phyloP scores from a whole-genome alignment of 2,329 filamentous ascomycete genomes.

The Hymenoscyphus fructigenus region DNA sequence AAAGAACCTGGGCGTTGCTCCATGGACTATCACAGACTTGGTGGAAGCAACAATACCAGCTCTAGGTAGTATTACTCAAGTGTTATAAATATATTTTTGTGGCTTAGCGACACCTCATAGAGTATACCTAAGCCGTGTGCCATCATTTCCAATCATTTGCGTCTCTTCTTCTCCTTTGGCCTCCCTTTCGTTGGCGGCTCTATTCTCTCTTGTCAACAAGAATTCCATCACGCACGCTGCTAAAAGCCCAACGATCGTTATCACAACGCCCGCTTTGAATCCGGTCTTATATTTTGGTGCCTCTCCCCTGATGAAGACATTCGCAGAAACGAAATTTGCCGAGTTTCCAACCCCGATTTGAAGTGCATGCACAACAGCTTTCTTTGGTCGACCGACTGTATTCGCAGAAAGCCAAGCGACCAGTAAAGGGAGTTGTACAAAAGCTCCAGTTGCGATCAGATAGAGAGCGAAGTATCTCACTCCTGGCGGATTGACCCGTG shows the following conservation, averaged over 20 bases:
- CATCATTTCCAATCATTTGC: neutral
- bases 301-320: slow-evolving; percentile 8
- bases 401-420: neutral
- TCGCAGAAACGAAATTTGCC: slow-evolving; percentile 1
- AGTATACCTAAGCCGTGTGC: neutral
- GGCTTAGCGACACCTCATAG: too few relatives aligned
- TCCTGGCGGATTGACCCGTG: neutral
- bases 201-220: neutral
- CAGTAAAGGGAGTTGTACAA: neutral
- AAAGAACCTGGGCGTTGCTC: too few relatives aligned
- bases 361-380: neutral
- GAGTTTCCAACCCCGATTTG: slow-evolving; percentile 10
- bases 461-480: slow-evolving; percentile 7
- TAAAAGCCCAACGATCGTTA: slow-evolving; percentile 4
- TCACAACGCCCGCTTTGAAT: slow-evolving; percentile 1
- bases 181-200: neutral
- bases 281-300: slow-evolving; percentile 7
- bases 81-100: too few relatives aligned
- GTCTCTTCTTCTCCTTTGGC: neutral
- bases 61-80: too few relatives aligned
- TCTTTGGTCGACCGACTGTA: neutral
- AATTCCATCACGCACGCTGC: neutral
- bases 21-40: too few relatives aligned
- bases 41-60: too few relatives aligned
- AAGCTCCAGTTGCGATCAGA: neutral